Percentiles rank a stretch among this genome's conserved stretches.
Conservation (phyloP, 176 grass and related monocot genomes). For the Calamus simplicifolius region DNA sequence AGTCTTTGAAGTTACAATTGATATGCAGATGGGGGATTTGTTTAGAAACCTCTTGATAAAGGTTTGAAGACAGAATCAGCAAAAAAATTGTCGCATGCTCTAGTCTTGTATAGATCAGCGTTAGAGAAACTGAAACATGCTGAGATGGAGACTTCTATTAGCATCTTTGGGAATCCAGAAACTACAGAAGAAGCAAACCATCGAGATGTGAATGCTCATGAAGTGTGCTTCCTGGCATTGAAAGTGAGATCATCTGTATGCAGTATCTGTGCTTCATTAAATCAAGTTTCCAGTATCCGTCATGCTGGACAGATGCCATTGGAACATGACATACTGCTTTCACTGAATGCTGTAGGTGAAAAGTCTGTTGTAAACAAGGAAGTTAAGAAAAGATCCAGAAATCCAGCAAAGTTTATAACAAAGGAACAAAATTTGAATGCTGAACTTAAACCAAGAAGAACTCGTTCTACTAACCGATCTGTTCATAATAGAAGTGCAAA, state of each 20-base stretch:
- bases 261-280: slow-evolving; percentile 25
- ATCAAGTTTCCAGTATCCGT: slow-evolving; percentile 1
- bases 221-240: slow-evolving; percentile 14
- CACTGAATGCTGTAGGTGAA: slow-evolving; percentile 17
- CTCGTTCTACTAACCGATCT: slow-evolving; percentile 20
- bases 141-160: slow-evolving; percentile 17
- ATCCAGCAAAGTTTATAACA: slow-evolving; percentile 11
- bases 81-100: slow-evolving; percentile 38
- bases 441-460: slow-evolving; percentile 26
- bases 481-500: slow-evolving; percentile 21
- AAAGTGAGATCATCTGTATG: slow-evolving; percentile 27
- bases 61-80: slow-evolving; percentile 30
- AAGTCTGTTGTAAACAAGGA: slow-evolving; percentile 20
- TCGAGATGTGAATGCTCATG: background rate
- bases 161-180: slow-evolving; percentile 13
- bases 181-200: slow-evolving; percentile 2
- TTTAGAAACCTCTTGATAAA: slow-evolving; percentile 44
- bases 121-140: slow-evolving; percentile 44
- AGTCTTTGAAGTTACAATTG: slow-evolving; percentile 41
- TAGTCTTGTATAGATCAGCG: slow-evolving; percentile 51
- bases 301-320: background rate
- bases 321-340: slow-evolving; percentile 8
- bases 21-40: slow-evolving; percentile 60
- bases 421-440: slow-evolving; percentile 24
- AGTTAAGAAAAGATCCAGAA: slow-evolving; percentile 30